Evolutionary conservation across 768 basidiomycete genomes (phyloP), one percentile per base, ranked within the genome.

Genomic region (Podaxis sp.): DNA sequence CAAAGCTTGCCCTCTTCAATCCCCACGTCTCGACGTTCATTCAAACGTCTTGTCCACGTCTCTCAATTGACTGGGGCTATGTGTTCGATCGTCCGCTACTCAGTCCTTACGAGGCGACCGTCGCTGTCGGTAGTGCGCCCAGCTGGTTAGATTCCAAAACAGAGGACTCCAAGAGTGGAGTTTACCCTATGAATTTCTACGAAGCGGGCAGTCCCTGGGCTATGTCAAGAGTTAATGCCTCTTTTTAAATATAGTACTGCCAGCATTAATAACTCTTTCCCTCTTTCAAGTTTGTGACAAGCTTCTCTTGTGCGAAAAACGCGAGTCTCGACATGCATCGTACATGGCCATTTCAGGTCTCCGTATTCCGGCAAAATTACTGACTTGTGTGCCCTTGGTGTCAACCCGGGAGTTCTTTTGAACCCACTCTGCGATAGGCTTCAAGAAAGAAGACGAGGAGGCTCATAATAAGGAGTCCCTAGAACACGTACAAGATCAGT

Each of bases 1-100:
- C 92, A 3, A 99, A 99, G 72, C 83, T 99, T 36, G 82, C 91
- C 3, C 80, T 99, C 2, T 91, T 99, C 73, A 80, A 82, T 51
- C 85, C 87, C 0, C 85, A 94, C 64, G 83, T 99, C 67, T 88
- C 92, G 2, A 87, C 91, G 0, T 99, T 99, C 73, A 85, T 99
- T 17, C 97, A 99, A 72, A 99, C 97, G 1, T 93, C 95, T 0
- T 99, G 97, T 74, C 97, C 97, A 2, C 87, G 97, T 26, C 78
- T 99, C 58, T 95, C 93, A 17, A 99, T 99, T 62, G 97, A 99
- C 71, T 99, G 97, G 97, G 97, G 97, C 3, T 96, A 96, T 70
- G 97, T 96, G 1, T 99, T 99, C 76, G 81, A 89, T 58, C 80
- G 84, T 22, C 97, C 97, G 2, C 78, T 99, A 54, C 76, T 99